These are phyloP conservation scores for Monosporascus sp. DNA, from an alignment of 2,329 filamentous ascomycete species.

Conservation along the genomic window DNA sequence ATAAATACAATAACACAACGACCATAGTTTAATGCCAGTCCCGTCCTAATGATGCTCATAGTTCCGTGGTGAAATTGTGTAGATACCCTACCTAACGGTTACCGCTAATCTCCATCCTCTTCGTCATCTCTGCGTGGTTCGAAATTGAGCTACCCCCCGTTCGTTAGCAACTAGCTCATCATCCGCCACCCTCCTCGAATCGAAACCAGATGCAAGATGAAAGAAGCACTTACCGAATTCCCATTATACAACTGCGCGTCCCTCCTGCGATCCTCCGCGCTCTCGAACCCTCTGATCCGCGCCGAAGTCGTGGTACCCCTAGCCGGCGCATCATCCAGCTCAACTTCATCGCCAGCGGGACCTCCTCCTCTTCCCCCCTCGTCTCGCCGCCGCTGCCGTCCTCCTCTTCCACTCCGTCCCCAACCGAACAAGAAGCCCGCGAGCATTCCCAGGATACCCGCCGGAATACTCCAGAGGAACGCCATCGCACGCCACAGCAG, in stretches of 20 bases:
- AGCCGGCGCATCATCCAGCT: slow-evolving; percentile 25
- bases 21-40: background rate
- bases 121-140: slow-evolving; percentile 58
- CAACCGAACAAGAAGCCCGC: slow-evolving; percentile 16
- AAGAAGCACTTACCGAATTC: slow-evolving; percentile 63
- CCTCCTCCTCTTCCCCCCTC: slow-evolving; percentile 2
- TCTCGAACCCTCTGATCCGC: slow-evolving; percentile 44
- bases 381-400: background rate
- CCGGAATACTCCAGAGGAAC: slow-evolving; percentile 14
- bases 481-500: slow-evolving; percentile 21
- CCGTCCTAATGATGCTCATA: no score
- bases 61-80: no score
- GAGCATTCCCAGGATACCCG: slow-evolving; percentile 18
- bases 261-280: slow-evolving; percentile 47
- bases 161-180: slow-evolving; percentile 21
- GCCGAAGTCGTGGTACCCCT: slow-evolving; percentile 17
- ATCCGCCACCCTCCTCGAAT: background rate
- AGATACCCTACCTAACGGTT: background rate
- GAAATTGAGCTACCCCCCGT: slow-evolving; percentile 54
- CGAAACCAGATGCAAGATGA: background rate
- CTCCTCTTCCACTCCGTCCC: slow-evolving; percentile 8
- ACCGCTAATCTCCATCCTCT: slow-evolving; percentile 14
- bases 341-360: slow-evolving; percentile 14
- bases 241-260: slow-evolving; percentile 83
- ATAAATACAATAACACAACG: background rate